Base-by-base conservation (phyloP, 345 rosid species). In the Pugionium dolabratum region DNA sequence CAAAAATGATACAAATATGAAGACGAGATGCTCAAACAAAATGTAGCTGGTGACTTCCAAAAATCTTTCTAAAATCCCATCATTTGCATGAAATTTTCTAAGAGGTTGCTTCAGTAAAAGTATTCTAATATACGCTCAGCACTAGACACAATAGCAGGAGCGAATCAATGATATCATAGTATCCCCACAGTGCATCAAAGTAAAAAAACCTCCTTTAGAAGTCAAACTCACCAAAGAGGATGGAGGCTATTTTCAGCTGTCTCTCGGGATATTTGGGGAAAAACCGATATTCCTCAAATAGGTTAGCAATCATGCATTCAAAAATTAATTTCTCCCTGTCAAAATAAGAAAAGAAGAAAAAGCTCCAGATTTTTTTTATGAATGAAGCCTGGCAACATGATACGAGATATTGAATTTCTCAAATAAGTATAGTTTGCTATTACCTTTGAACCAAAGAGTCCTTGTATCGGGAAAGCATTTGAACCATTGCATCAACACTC, bases 211-310 rank as follows among this genome's bases (percentile, higher is more conserved):
- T 37, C n/a, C 7, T 55, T 39, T 39, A 39, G 27, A 18, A 30
- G 52, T 44, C 44, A 44, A 29, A 76, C 96, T 80, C 78, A 94
- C 99, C 99, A 72, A 94, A 86, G 54, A 94, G 90, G 58, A 94
- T 77, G 26, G 99, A 92, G 36, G 97, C 96, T 66, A 87, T 86
- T 80, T 79, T 90, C 50, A 94, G 90, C 75, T 94, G 97, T 71
- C 88, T 84, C 75, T 94, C 99, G 1, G 99, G 99, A 81, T 90
- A 94, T 73, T 90, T 94, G 48, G 95, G 94, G 74, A 94, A 94
- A 77, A 90, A 94, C 8, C 81, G 87, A 79, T 94, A 90, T 64
- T 94, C 99, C 80, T 94, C 99, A 35, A 94, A 94, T 39, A 94
- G 84, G 81, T 94, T 90, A 29, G 78, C 95, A 79, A 94, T 88